A percentile compares a stretch with the other conserved stretches of the same genome.
Conservation (phyloP, 129 eudicot species). For the Tagetes patula region DNA sequence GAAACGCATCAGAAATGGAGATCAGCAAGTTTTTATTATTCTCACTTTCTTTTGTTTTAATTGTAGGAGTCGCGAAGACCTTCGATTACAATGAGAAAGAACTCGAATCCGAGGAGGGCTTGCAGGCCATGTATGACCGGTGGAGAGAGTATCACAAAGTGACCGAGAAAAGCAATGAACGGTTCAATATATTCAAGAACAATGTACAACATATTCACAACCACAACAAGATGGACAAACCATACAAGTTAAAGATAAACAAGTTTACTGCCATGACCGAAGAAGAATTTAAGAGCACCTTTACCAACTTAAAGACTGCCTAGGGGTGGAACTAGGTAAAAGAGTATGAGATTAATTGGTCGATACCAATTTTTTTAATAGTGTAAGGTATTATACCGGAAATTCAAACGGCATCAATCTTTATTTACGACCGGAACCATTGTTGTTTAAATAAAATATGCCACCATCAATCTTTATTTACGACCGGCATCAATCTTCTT, state of each 20-base stretch:
- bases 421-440: no score
- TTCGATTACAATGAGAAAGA: slow-evolving; percentile 64
- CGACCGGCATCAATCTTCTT: no score
- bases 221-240: slow-evolving; percentile 62
- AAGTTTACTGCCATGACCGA: slow-evolving; percentile 65
- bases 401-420: no score
- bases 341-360: no score
- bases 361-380: no score
- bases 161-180: slow-evolving; percentile 34
- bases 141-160: slow-evolving; percentile 69
- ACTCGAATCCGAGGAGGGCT: slow-evolving; percentile 53
- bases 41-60: slow-evolving; percentile 38
- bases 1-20: slow-evolving; percentile 18
- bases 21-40: slow-evolving; percentile 30
- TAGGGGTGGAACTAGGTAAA: no score
- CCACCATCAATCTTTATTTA: no score
- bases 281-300: slow-evolving; percentile 50
- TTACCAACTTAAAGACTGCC: not conserved
- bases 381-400: no score
- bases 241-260: slow-evolving; percentile 66
- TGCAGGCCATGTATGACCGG: slow-evolving; percentile 59
- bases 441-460: no score
- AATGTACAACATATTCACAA: slow-evolving; percentile 51
- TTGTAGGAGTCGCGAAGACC: slow-evolving; percentile 34
- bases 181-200: slow-evolving; percentile 63